These are phyloP conservation scores for Mollisiaceae sp. DNA, from an alignment of 2,329 filamentous ascomycete genomes.

Conservation along the genomic window DNA sequence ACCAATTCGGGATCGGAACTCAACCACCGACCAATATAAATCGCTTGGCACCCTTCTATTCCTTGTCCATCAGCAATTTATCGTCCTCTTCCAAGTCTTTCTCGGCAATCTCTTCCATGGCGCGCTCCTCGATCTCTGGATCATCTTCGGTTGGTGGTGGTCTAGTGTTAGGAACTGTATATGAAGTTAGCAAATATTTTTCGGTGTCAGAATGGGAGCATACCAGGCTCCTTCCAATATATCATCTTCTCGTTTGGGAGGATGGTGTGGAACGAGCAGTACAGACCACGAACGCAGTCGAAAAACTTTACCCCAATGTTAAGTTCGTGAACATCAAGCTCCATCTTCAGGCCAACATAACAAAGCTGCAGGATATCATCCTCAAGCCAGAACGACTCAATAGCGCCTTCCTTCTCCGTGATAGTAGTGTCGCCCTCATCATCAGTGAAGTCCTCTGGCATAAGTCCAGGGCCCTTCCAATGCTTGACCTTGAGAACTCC, in stretches of 20 bases:
- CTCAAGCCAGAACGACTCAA: constrained; percentile 71
- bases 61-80: constrained; percentile 12
- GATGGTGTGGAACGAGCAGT: constrained; percentile 67
- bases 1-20: neutral
- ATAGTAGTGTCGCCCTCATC: constrained; percentile 35
- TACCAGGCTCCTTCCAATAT: constrained; percentile 63
- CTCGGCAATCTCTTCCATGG: constrained; percentile 25
- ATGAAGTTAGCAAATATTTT: constrained; percentile 10
- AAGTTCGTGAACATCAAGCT: constrained; percentile 59
- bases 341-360: constrained; percentile 68
- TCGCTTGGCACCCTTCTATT: neutral
- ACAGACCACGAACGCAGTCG: constrained; percentile 59
- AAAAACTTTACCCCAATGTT: constrained; percentile 68
- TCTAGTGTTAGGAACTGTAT: constrained; percentile 36
- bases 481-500: constrained; percentile 53
- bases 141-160: constrained; percentile 41
- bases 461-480: constrained; percentile 45
- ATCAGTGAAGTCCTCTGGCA: constrained; percentile 36
- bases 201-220: neutral
- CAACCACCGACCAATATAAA: neutral
- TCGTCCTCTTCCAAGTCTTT: constrained; percentile 27
- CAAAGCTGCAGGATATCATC: constrained; percentile 60
- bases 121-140: constrained; percentile 38
- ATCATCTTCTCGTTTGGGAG: constrained; percentile 73
- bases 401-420: constrained; percentile 39